Evolutionary conservation across 345 rosid species (phyloP).

Genomic region (Citrus glauca): DNA sequence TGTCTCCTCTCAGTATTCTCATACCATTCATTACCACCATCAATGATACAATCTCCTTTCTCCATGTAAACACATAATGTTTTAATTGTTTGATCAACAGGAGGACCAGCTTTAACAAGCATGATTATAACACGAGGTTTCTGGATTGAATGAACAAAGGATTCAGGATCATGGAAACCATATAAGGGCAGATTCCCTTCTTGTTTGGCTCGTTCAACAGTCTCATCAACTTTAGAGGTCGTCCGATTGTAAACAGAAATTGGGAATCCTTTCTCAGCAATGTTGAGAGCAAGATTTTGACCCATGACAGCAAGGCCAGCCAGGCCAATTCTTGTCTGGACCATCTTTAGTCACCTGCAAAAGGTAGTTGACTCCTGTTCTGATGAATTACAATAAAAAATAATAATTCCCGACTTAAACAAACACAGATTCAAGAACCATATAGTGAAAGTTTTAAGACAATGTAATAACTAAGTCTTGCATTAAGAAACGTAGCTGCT

Average conservation of each 20-base stretch:
- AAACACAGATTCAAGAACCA: neutral
- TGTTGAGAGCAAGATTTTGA: constrained; percentile 39
- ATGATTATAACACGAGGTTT: constrained; percentile 18
- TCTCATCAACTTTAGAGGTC: constrained; percentile 27
- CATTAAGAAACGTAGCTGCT: neutral
- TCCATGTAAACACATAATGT: constrained; percentile 16
- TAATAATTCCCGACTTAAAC: neutral
- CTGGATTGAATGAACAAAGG: constrained; percentile 12
- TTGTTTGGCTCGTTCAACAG: constrained; percentile 18
- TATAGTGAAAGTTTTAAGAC: neutral
- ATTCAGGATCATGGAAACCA: constrained; percentile 20
- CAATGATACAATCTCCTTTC: constrained; percentile 16
- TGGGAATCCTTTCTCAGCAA: constrained; percentile 45
- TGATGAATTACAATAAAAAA: neutral
- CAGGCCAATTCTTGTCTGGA: constrained; percentile 34
- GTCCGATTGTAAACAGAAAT: constrained; percentile 43
- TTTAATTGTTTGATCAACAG: constrained; percentile 20
- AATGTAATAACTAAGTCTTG: neutral
- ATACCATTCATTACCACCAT: constrained; percentile 23
- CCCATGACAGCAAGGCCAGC: constrained; percentile 50
- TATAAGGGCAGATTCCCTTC: constrained; percentile 16
- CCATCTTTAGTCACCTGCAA: constrained; percentile 12
- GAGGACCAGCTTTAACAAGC: constrained; percentile 16
- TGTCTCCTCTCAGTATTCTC: constrained; percentile 38
- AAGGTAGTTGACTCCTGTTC: neutral